phyloP scores from a whole-genome alignment of 2,329 filamentous ascomycete species.

The Magnaporthales sp. region DNA sequence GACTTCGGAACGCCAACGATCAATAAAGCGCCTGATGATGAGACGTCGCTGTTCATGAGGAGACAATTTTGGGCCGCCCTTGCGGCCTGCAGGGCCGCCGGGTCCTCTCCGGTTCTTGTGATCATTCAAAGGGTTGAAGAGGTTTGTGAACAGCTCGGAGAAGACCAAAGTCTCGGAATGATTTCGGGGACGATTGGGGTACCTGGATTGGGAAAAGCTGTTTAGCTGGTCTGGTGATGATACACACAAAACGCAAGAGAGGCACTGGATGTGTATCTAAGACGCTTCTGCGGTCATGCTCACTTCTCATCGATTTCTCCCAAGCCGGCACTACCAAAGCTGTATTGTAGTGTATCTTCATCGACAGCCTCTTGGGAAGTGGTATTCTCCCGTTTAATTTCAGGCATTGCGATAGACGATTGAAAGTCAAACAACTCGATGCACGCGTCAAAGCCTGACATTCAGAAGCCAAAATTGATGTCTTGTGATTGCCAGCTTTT shows the following conservation, averaged over 20 bases:
- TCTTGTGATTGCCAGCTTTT: background rate
- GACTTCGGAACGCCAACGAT: constrained; percentile 77
- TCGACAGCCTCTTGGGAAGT: constrained; percentile 27
- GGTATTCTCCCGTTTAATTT: background rate
- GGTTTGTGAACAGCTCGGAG: constrained; percentile 62
- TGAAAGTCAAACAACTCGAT: background rate
- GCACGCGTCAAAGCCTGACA: background rate
- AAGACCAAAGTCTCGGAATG: constrained; percentile 73
- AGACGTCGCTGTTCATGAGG: constrained; percentile 71
- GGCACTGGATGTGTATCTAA: background rate
- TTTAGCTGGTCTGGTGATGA: background rate
- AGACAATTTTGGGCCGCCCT: constrained; percentile 50
- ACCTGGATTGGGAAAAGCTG: constrained; percentile 35
- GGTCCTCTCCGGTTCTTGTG: constrained; percentile 64
- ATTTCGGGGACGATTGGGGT: constrained; percentile 76
- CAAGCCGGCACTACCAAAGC: constrained; percentile 24
- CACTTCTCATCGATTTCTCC: constrained; percentile 31
- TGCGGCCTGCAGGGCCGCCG: constrained; percentile 46
- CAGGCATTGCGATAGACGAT: background rate
- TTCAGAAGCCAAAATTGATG: background rate
- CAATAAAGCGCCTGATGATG: constrained; percentile 81
- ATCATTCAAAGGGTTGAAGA: constrained; percentile 76
- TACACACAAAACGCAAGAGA: background rate
- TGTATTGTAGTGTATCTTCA: constrained; percentile 46
- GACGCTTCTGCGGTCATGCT: constrained; percentile 1